Base-by-base conservation (phyloP, 2,329 filamentous ascomycete genomes). In the Alternaria solani region DNA sequence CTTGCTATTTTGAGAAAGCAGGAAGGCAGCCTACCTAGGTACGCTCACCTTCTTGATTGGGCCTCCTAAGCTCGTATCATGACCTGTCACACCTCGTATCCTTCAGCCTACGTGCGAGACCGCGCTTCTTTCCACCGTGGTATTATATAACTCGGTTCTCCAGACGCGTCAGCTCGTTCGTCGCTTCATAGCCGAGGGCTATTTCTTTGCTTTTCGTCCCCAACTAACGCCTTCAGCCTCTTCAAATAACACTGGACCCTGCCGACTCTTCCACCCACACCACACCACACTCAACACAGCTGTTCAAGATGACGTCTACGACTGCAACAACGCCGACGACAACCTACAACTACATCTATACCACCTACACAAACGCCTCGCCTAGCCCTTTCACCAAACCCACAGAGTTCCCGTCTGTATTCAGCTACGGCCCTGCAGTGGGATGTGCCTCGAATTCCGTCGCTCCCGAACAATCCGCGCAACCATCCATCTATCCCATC, bases 331-430 rank as follows among this genome's bases (percentile, higher is more conserved):
- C 60, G 30, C 28, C 65, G 38, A 60, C 61, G 46, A 62, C 65
- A 36, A 61, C 63, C 25, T 63, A 57, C 38, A 43, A 64, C 44
- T 67, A 62, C 34, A 44, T 55, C 9, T 66, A 61, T 53, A 65
- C 64, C 7, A 67, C 64, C 20, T 64, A 57, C 39, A 59, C 60
- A 26, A 67, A 64, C 25, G 39, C 57, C 8, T 51, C 64, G 2
- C 64, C 60, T 2, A 23, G 39, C 0, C 28, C 57, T 11, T 67
- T 67, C 55, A 60, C 57, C 14, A 62, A 18, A 16, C 64, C 64
- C 20, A 61, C 58, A 20, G 25, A 28, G 28, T 25, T 68, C 23
- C 64, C 66, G 18, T 56, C 64, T 7, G 43, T 63, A 20, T 67
- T 67, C 56, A 53, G 62, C 41, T 67, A 57, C 18, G 61, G 52